Percentiles rank a stretch among this genome's conserved stretches.
These are phyloP conservation scores for Candida endomychidarum DNA, from an alignment of 805 yeast genomes.

Conservation along the genomic window DNA sequence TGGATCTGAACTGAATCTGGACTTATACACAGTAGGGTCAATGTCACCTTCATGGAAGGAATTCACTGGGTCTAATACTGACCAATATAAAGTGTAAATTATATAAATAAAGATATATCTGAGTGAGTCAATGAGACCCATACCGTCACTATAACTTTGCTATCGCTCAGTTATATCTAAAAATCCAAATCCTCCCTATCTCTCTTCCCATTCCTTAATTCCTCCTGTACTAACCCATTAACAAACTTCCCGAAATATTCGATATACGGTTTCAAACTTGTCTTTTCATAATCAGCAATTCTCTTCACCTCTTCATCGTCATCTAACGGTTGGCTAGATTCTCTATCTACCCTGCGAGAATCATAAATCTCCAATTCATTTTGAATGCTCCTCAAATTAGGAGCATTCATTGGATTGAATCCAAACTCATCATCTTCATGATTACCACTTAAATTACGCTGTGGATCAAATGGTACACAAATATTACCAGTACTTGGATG, in stretches of 20 bases:
- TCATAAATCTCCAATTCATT: conserved; percentile 59
- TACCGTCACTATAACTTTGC: no score
- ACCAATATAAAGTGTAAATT: no score
- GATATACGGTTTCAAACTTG: conserved; percentile 70
- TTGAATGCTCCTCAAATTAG: conserved; percentile 65
- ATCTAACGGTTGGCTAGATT: conserved; percentile 22
- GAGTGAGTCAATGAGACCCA: no score
- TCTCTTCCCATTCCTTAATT: conserved; percentile 35
- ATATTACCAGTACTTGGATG: conserved; percentile 96
- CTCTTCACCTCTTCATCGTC: conserved; percentile 19
- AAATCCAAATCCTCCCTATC: conserved; percentile 37
- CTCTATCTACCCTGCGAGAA: conserved; percentile 29
- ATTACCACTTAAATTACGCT: conserved; percentile 32
- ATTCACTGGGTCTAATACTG: no score
- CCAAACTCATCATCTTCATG: conserved; percentile 43
- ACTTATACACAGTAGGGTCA: no score
- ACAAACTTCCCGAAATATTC: conserved; percentile 67
- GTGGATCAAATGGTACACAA: conserved; percentile 81
- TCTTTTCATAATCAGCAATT: conserved; percentile 55
- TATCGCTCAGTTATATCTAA: conserved; percentile 13
- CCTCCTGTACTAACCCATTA: conserved; percentile 53
- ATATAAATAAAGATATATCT: no score
- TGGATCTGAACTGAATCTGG: no score
- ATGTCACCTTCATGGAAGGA: no score
- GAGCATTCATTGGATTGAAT: conserved; percentile 80